Conservation (phyloP, 768 basidiomycete genomes). For the Phylloporus sp. region DNA sequence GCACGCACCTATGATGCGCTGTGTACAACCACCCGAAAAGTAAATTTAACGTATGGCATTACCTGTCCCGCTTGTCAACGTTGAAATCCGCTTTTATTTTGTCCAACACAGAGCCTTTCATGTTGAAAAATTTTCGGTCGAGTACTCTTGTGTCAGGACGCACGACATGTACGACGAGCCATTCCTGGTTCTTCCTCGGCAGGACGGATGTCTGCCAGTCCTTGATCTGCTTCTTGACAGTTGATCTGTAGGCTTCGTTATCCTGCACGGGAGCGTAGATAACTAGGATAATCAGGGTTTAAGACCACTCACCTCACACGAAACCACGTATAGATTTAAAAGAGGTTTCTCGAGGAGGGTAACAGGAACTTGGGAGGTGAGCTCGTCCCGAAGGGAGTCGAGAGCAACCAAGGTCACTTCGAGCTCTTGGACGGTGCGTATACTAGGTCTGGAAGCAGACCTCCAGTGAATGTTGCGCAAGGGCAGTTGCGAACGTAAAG, state of each 20-base stretch:
- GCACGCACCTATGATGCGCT: constrained; percentile 58
- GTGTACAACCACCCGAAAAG: constrained; percentile 10
- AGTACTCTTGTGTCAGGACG: constrained; percentile 59
- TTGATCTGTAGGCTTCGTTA: constrained; percentile 68
- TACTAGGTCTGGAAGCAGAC: constrained; percentile 57
- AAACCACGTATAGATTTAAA: constrained; percentile 78
- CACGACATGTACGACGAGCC: constrained; percentile 86
- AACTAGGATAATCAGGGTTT: constrained; percentile 4
- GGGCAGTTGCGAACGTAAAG: constrained; percentile 70
- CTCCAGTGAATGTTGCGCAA: constrained; percentile 94
- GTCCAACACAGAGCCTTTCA: constrained; percentile 81
- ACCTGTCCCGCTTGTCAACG: constrained; percentile 78
- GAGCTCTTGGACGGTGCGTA: constrained; percentile 89
- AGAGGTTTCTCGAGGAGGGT: constrained; percentile 83
- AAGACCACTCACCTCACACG: constrained; percentile 71
- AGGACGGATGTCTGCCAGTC: constrained; percentile 78
- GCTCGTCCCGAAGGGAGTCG: constrained; percentile 66
- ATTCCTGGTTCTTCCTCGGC: constrained; percentile 81
- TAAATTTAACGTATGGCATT: constrained; percentile 1
- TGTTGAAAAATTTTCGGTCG: constrained; percentile 70
- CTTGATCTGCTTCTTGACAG: constrained; percentile 80
- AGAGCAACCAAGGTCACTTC: constrained; percentile 67
- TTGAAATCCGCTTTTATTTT: constrained; percentile 94
- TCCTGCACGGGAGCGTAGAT: constrained; percentile 36
- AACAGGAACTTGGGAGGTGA: constrained; percentile 66